Base-by-base conservation (phyloP, 1,139 yeast genomes). In the Waltiozyma sp. region DNA sequence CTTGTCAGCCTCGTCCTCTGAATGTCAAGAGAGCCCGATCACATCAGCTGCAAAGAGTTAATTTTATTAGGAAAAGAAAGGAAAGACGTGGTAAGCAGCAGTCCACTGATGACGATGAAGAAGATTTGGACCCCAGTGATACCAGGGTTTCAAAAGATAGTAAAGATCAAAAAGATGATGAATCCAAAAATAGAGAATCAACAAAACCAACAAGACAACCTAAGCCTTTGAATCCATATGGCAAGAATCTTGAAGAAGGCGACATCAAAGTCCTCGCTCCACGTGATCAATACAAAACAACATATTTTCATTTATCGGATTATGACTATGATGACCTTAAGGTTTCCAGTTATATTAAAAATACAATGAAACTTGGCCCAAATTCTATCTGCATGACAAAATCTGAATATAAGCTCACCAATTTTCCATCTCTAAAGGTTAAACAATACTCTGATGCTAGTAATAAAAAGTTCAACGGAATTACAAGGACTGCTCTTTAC, bases 401-500 rank as follows among this genome's bases (percentile, higher is more conserved):
- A 14, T 19, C 41, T 1, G 48, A 49, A 16, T 49, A 34, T 31
- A 28, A 43, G 8, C 28, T 37, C 1, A 8, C 28, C 9, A 15
- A 41, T 11, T 38, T 46, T 18, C 50, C 57, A 40, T 46, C 40
- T 45, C 50, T 41, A 23, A 56, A 54, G 23, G 61, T 64, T 1
- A 64, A 55, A 44, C 49, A 65, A 1, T 64, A 63, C 43, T 52
- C 64, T 6, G 68, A 63, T 24, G 47, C 52, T 6, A 47, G 39
- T 41, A 51, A 38, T 42, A 55, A 55, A 38, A 49, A 76, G 54
- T 86, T 83, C 52, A 75, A 77, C 39, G 96, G 96, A 0, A 73
- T 85, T 40, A 71, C 85, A 2, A 79, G 77, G 50, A 60, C 81
- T 41, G 88, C 93, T 0, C 65, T 89, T 18, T 80, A 75, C 51